These are phyloP conservation scores for Epithemia pelagica DNA, from an alignment of 108 stramenopile species.

Conservation along the genomic window DNA sequence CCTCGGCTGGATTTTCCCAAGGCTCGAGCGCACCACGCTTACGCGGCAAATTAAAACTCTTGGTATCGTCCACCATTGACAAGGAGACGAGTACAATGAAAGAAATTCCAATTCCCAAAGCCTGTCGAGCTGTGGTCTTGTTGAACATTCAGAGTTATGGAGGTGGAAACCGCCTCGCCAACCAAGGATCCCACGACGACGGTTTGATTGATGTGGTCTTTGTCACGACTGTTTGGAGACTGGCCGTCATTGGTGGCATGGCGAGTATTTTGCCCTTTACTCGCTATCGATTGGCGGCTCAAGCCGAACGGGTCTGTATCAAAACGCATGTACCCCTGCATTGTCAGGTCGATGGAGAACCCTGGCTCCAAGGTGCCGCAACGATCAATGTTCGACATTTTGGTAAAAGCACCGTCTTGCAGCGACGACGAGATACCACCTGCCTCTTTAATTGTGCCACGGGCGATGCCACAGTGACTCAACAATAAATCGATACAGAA, in stretches of 20 bases:
- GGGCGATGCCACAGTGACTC: neutral
- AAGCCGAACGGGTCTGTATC: slow-evolving; percentile 34
- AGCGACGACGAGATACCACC: neutral
- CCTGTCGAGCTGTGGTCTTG: slow-evolving; percentile 28
- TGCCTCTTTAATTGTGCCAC: neutral
- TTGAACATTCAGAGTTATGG: slow-evolving; percentile 51
- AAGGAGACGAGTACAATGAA: slow-evolving; percentile 13
- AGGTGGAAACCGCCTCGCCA: slow-evolving; percentile 32
- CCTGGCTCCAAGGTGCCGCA: slow-evolving; percentile 43
- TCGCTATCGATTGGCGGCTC: slow-evolving; percentile 28
- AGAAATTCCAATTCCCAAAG: slow-evolving; percentile 30
- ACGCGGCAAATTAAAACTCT: slow-evolving; percentile 21
- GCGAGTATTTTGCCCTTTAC: slow-evolving; percentile 24
- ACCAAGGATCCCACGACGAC: slow-evolving; percentile 29
- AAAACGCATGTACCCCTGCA: slow-evolving; percentile 32
- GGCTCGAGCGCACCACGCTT: slow-evolving; percentile 15
- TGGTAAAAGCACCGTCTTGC: neutral
- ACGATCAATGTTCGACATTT: neutral
- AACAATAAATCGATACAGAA: too few species aligned
- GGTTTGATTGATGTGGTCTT: slow-evolving; percentile 48
- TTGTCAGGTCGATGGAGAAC: slow-evolving; percentile 73
- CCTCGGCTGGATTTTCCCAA: slow-evolving; percentile 34
- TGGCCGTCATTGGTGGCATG: slow-evolving; percentile 9
- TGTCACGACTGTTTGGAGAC: slow-evolving; percentile 31
- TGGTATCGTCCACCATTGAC: slow-evolving; percentile 14